These are phyloP conservation scores for Boletus reticuloceps DNA, from an alignment of 768 basidiomycete genomes.

Conservation along the genomic window DNA sequence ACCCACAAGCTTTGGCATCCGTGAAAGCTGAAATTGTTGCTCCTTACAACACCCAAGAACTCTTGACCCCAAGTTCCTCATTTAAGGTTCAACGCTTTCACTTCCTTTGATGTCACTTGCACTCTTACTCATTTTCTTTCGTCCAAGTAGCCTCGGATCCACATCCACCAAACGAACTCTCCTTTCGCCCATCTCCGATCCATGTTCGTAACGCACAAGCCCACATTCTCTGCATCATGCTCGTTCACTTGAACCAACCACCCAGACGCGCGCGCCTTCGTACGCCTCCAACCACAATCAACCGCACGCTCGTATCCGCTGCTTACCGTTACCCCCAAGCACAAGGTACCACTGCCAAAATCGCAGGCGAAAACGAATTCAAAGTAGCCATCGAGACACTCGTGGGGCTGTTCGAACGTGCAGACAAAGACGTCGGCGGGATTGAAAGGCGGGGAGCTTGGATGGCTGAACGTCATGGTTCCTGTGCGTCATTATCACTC, in stretches of 20 bases:
- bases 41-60: too few species aligned
- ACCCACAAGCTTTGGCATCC: too few species aligned
- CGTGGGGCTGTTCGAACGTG: constrained; percentile 48
- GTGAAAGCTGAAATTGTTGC: too few species aligned
- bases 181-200: constrained; percentile 54
- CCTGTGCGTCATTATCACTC: constrained; percentile 46
- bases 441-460: constrained; percentile 51
- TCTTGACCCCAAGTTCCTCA: too few species aligned
- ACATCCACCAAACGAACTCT: constrained; percentile 48
- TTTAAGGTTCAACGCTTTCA: too few species aligned
- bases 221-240: too few species aligned
- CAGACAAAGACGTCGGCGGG: constrained; percentile 48
- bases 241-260: not conserved
- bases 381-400: constrained; percentile 48
- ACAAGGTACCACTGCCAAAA: constrained; percentile 54
- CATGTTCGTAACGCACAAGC: constrained; percentile 44
- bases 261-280: constrained; percentile 63
- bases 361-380: constrained; percentile 52
- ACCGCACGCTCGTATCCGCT: constrained; percentile 59
- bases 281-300: constrained; percentile 60
- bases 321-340: constrained; percentile 77
- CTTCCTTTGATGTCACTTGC: too few species aligned
- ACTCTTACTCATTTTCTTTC: not conserved
- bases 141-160: constrained; percentile 43
- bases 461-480: constrained; percentile 62